Evolutionary conservation across 352 stramenopile species (phyloP), one percentile per base, ranked within the genome.

Genomic region (Pythium vanterpoolii): DNA sequence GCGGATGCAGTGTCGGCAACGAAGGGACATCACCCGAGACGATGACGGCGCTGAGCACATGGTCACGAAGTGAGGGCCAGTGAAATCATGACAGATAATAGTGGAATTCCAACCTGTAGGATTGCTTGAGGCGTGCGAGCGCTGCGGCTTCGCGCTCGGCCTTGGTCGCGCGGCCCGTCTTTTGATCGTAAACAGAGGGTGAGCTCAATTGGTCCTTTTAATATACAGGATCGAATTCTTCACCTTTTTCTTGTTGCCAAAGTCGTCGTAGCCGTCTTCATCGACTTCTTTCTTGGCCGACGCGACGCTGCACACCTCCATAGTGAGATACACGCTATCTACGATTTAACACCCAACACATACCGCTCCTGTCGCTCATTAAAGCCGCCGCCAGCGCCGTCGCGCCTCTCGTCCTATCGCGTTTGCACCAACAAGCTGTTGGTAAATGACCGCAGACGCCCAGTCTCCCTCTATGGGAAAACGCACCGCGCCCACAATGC

Each of bases 221-320:
- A n/a, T n/a, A n/a, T n/a, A n/a, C n/a, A n/a, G n/a, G n/a, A n/a
- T n/a, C n/a, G n/a, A n/a, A n/a, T n/a, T n/a, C n/a, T n/a, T n/a
- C 28, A 88, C 76, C 74, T 90, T 90, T 60, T 90, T 93, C 70
- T 76, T 90, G 61, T 90, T 62, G 30, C 83, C 86, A 66, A 95
- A 95, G 61, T 95, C 86, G 56, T 95, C 86, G 70, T 95, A 95
- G 40, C 86, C 86, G 60, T 95, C 86, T 59, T 95, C 83, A 7
- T 72, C 86, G 11, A 95, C 76, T 66, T 95, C 86, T 6, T 64
- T 86, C 60, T 86, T 87, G 11, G 79, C 76, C 6, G 83, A 93
- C 5, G 86, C 76, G 53, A 87, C 82, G 1, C 84, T 71, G 23
- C 28, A 50, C 33, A 34, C 16, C 18, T 28, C 34, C 8, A 5